Conservation (phyloP, 2,329 filamentous ascomycete species). For the Alternaria ethzedia region DNA sequence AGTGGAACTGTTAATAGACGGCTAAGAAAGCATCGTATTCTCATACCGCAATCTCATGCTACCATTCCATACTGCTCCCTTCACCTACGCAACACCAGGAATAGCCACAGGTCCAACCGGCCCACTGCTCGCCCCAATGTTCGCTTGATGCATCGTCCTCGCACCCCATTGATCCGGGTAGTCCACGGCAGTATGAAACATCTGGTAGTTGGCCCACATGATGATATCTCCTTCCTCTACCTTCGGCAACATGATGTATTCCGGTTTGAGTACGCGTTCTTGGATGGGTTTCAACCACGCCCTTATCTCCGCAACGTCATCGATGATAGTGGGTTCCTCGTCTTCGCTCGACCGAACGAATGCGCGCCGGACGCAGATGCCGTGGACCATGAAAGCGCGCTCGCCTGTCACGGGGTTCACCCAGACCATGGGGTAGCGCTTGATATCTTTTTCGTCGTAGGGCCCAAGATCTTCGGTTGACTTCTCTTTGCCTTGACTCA, state of each 20-base stretch:
- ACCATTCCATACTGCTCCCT: neutral
- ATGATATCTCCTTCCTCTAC: conserved; percentile 54
- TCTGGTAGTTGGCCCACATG: conserved; percentile 29
- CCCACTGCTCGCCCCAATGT: conserved; percentile 47
- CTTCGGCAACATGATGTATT: conserved; percentile 51
- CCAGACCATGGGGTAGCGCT: conserved; percentile 57
- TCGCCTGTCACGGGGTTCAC: conserved; percentile 52
- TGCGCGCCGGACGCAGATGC: conserved; percentile 29
- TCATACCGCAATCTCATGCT: rapidly evolving
- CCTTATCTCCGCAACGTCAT: conserved; percentile 50
- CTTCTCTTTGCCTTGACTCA: conserved; percentile 49
- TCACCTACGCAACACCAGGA: neutral
- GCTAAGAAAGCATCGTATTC: neutral
- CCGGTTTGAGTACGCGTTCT: conserved; percentile 50
- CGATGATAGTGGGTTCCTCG: conserved; percentile 46
- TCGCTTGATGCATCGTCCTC: conserved; percentile 57
- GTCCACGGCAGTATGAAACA: conserved; percentile 52
- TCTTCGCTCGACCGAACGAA: conserved; percentile 46
- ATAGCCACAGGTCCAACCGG: conserved; percentile 35
- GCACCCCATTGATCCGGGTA: conserved; percentile 51
- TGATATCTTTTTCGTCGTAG: conserved; percentile 46
- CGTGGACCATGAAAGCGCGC: conserved; percentile 28
- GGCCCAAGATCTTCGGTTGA: conserved; percentile 47
- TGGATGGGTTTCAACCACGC: conserved; percentile 48
- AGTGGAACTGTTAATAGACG: neutral